These are phyloP conservation scores for Ananas comosus DNA, from an alignment of 176 grass and related monocot species.

Conservation along the genomic window DNA sequence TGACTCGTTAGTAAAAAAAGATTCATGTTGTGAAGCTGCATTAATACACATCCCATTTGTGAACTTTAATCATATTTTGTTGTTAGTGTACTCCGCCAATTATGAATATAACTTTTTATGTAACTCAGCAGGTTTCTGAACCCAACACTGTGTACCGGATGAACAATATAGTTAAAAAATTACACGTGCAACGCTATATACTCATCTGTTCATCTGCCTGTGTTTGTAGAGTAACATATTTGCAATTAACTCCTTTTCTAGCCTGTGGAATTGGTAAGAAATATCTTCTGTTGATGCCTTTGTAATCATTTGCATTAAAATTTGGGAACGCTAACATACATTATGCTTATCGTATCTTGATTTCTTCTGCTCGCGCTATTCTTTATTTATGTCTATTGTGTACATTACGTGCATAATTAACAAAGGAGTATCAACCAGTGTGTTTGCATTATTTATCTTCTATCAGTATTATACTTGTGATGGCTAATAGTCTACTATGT, in stretches of 20 bases:
- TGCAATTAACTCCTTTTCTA: neutral
- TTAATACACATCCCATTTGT: neutral
- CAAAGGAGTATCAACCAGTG: no score
- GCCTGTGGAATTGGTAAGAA: neutral
- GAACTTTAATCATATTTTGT: no score
- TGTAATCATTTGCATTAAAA: neutral
- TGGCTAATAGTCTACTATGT: neutral
- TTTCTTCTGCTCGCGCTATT: neutral
- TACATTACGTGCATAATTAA: neutral
- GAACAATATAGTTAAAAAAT: no score
- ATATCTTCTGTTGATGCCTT: neutral
- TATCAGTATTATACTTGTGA: no score
- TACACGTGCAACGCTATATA: no score
- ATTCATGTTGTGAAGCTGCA: neutral
- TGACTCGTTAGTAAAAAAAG: neutral
- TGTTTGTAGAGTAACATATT: no score
- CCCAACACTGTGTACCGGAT: no score
- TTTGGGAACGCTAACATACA: neutral
- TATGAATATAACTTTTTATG: no score
- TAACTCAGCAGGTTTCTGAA: no score
- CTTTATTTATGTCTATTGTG: neutral
- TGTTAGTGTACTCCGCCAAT: no score
- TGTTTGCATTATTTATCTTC: no score
- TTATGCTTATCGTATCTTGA: neutral
- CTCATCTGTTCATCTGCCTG: no score